Percentiles rank a stretch among this genome's conserved stretches.
Conservation (phyloP, 2,329 filamentous ascomycete species). For the Elsinoe australis region DNA sequence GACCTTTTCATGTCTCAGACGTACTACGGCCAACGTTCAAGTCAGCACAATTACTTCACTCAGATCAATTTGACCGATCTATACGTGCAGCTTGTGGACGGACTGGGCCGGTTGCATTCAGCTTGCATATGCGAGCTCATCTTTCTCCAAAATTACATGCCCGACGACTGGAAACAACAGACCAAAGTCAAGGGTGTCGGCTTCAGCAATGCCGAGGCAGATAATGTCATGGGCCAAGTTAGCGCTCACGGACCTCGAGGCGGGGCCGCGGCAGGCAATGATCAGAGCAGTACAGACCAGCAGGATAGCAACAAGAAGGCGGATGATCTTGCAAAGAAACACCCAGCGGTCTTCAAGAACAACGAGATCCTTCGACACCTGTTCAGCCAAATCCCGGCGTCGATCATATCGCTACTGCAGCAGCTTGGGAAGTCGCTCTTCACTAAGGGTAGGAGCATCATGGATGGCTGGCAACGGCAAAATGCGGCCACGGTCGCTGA, state of each 20-base stretch:
- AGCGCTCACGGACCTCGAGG: not conserved
- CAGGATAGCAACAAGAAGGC: constrained; percentile 8
- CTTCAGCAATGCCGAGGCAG: constrained; percentile 30
- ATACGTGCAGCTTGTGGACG: constrained; percentile 65
- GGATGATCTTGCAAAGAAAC: constrained; percentile 14
- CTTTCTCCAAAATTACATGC: constrained; percentile 63
- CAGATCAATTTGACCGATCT: constrained; percentile 78
- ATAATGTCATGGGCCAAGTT: constrained; percentile 32
- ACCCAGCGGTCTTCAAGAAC: constrained; percentile 57
- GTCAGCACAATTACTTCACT: constrained; percentile 55
- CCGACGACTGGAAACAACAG: constrained; percentile 54
- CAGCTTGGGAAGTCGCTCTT: constrained; percentile 75
- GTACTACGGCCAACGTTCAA: constrained; percentile 45
- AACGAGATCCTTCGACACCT: constrained; percentile 68
- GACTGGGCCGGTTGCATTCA: constrained; percentile 68
- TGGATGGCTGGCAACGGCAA: constrained; percentile 57
- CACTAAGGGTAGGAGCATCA: constrained; percentile 50
- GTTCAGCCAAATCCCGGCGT: constrained; percentile 68
- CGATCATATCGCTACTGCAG: constrained; percentile 79
- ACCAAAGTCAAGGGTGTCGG: constrained; percentile 36
- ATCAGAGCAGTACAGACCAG: constrained; percentile 17
- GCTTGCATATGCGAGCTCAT: constrained; percentile 82
- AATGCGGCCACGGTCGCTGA: constrained; percentile 55
- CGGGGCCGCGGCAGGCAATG: not conserved
- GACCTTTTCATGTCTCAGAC: constrained; percentile 21